A percentile compares a stretch with the other conserved stretches of the same genome.
These are phyloP conservation scores for Chaetomium globosum DNA, from an alignment of 2,329 filamentous ascomycete species.

Conservation along the genomic window DNA sequence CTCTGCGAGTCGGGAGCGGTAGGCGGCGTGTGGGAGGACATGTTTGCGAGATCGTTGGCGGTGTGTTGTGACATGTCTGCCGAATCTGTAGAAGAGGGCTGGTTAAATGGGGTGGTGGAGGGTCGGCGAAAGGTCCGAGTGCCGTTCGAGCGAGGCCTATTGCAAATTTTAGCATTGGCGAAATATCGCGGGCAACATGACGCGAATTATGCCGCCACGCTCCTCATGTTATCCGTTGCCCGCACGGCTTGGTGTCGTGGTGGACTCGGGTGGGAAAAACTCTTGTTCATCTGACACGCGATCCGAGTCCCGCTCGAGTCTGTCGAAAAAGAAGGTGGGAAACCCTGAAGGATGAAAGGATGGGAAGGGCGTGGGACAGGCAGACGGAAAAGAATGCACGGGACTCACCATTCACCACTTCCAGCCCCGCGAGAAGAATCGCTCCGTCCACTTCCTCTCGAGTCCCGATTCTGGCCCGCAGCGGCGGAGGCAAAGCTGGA, in stretches of 20 bases:
- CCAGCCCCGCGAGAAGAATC: slow-evolving; percentile 56
- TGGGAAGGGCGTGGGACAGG: slow-evolving; percentile 14
- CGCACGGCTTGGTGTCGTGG: background rate
- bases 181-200: background rate
- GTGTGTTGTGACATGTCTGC: slow-evolving; percentile 32
- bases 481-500: slow-evolving; percentile 84
- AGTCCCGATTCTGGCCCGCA: slow-evolving; percentile 70
- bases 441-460: slow-evolving; percentile 58
- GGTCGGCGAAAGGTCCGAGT: slow-evolving; percentile 67
- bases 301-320: background rate
- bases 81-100: slow-evolving; percentile 32
- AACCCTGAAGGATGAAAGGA: background rate
- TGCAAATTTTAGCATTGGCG: slow-evolving; percentile 22
- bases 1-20: slow-evolving; percentile 44
- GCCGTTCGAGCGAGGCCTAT: slow-evolving; percentile 63
- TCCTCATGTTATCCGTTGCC: background rate
- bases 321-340: background rate
- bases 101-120: slow-evolving; percentile 58
- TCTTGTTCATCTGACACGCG: slow-evolving; percentile 13
- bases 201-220: background rate
- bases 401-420: slow-evolving; percentile 73
- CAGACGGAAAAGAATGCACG: no score
- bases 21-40: slow-evolving; percentile 31
- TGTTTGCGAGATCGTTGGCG: slow-evolving; percentile 28
- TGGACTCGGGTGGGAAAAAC: background rate